Percentiles rank a stretch among this genome's conserved stretches.
Conservation (phyloP, 306 rosid genomes). For the Glycine tomentella region DNA sequence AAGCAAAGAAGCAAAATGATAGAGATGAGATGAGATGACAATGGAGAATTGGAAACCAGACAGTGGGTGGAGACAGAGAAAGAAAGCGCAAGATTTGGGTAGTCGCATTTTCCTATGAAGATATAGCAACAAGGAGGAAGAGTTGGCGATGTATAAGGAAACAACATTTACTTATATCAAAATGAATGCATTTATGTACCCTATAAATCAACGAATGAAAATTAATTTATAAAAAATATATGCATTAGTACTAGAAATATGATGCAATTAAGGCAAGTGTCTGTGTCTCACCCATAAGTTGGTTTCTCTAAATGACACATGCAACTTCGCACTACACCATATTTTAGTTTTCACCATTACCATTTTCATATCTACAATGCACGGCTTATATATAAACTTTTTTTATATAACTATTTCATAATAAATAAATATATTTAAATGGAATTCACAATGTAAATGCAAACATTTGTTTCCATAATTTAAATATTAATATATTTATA, state of each 20-base stretch:
- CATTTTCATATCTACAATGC: not conserved
- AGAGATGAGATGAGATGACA: conserved; percentile 7
- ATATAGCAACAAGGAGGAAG: conserved; percentile 87
- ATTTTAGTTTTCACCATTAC: not conserved
- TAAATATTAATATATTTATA: too few species aligned
- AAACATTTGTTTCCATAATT: too few species aligned
- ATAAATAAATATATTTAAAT: not conserved
- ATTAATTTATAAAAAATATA: not conserved
- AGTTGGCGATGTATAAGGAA: conserved; percentile 64
- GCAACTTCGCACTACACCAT: not conserved
- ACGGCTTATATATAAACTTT: not conserved
- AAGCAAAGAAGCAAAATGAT: conserved; percentile 12
- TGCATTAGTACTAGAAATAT: not conserved
- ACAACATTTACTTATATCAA: conserved; percentile 41
- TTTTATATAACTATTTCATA: not conserved
- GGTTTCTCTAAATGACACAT: not conserved
- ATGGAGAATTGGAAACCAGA: conserved; percentile 30
- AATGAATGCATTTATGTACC: conserved; percentile 5
- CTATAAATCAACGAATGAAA: conserved; percentile 36
- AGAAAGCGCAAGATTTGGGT: conserved; percentile 30
- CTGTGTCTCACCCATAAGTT: conserved; percentile 32
- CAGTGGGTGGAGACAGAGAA: conserved; percentile 36
- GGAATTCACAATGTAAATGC: not conserved
- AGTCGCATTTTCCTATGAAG: conserved; percentile 59
- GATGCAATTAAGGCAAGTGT: conserved; percentile 45